Evolutionary conservation across 2,329 filamentous ascomycete species (phyloP).

Genomic region (Pseudogymnoascus sp.): DNA sequence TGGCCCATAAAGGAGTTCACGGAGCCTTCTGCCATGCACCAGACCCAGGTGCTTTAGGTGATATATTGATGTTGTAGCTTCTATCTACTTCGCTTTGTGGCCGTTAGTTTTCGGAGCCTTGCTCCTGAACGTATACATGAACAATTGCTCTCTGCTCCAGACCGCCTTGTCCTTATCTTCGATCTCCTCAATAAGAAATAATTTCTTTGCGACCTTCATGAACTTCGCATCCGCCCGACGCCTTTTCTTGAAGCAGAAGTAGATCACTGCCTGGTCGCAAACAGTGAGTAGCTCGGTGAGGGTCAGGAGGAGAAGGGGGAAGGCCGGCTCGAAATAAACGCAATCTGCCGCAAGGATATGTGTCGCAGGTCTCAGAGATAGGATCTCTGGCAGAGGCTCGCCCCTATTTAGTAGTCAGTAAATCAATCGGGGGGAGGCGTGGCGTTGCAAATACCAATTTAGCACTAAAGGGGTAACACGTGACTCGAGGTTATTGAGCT

Average conservation of each 20-base stretch:
- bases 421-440: neutral
- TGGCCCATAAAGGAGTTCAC: conserved; percentile 11
- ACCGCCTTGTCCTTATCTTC: conserved; percentile 50
- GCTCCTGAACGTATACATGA: conserved; percentile 48
- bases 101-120: neutral
- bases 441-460: conserved; percentile 56
- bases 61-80: neutral
- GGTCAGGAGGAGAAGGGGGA: conserved; percentile 76
- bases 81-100: neutral
- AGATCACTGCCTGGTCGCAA: conserved; percentile 54
- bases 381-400: conserved; percentile 44
- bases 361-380: conserved; percentile 55
- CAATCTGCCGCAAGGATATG: conserved; percentile 92
- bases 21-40: neutral
- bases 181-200: conserved; percentile 54
- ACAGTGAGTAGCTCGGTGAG: conserved; percentile 65
- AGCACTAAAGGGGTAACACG: conserved; percentile 61
- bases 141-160: conserved; percentile 50
- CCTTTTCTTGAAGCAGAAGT: conserved; percentile 93
- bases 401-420: conserved; percentile 39
- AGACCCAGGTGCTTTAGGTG: neutral
- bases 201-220: conserved; percentile 60
- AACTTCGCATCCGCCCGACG: conserved; percentile 72
- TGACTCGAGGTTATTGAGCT: conserved; percentile 62
- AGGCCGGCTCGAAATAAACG: conserved; percentile 94